Base-by-base conservation (phyloP, 805 yeast genomes). In the Ogataea angusta region DNA sequence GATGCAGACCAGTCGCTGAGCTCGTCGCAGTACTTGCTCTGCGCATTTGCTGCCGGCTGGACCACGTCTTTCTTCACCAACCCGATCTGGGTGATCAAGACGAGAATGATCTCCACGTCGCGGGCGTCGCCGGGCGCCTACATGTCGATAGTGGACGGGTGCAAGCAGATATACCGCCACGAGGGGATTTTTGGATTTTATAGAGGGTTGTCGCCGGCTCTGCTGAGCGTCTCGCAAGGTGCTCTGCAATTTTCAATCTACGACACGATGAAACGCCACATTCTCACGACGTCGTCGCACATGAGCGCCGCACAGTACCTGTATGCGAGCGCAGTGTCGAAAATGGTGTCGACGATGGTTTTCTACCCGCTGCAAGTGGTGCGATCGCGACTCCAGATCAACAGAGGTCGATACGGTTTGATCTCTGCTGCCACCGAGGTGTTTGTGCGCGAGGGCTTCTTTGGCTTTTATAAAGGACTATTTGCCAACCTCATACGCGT, bases 81-180 rank as follows among this genome's bases (percentile, higher is more conserved):
- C 57, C 99, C 99, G 1, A 75, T 91, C 9, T 91, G 99, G 99
- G 96, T 93, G 1, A 60, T 93, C 14, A 93, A 93, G 62, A 93
- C 99, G 0, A 71, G 98, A 46, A 82, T 91, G 49, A 70, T 90
- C 53, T 79, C 89, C 14, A 75, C 76, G 2, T 63, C 75, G 2
- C 62, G 65, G 27, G 45, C 45, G 1, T 51, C 65, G 0, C 67
- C 69, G 0, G 72, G 72, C 12, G 81, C 86, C 0, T 87, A 88
- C 54, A 60, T 61, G 8, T 77, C 87, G 0, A 62, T 81, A 6
- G 9, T 54, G 14, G 77, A 78, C 44, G 95, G 95, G 1, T 53
- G 79, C 0, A 42, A 36, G 10, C 59, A 66, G 17, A 70, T 87
- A 1, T 74, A 72, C 54, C 29, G 30, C 1, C 55, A 59, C 2